Evolutionary conservation across 2,329 filamentous ascomycete genomes (phyloP).

Genomic region (Cercospora brassicicola): DNA sequence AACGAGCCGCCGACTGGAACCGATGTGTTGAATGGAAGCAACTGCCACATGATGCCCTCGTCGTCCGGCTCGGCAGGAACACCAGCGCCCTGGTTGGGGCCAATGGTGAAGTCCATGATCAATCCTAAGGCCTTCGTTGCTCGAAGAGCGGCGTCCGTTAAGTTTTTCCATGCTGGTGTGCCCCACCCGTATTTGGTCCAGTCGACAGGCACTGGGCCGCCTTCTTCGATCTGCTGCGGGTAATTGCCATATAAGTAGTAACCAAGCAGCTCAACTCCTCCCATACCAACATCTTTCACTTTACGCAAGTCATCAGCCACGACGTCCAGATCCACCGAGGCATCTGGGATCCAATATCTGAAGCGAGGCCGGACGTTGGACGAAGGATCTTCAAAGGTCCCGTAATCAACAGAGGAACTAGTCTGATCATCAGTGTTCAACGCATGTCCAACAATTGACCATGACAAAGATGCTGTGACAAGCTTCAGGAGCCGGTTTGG

Average conservation of each 20-base stretch:
- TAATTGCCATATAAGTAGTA: conserved; percentile 44
- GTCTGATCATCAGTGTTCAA: conserved; percentile 28
- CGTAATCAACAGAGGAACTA: conserved; percentile 27
- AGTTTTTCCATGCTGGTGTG: conserved; percentile 37
- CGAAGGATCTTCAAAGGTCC: conserved; percentile 37
- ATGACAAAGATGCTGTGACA: not conserved
- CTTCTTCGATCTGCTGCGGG: conserved; percentile 22
- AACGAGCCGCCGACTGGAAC: conserved; percentile 37
- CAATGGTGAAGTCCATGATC: conserved; percentile 50
- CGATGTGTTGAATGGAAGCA: conserved; percentile 36
- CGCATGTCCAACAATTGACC: not conserved
- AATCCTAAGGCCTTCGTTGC: conserved; percentile 41
- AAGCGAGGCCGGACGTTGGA: conserved; percentile 34
- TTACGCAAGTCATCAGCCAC: conserved; percentile 39
- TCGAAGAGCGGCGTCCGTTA: conserved; percentile 39
- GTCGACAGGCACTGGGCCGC: conserved; percentile 33
- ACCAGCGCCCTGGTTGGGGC: conserved; percentile 52
- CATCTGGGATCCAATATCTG: conserved; percentile 47
- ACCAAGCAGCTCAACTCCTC: conserved; percentile 44
- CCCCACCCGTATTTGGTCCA: conserved; percentile 47
- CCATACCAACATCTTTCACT: conserved; percentile 39
- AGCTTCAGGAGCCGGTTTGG: not conserved
- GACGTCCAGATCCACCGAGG: conserved; percentile 35
- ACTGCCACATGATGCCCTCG: conserved; percentile 41
- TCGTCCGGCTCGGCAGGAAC: conserved; percentile 43